A percentile compares a stretch with the other conserved stretches of the same genome.
Conservation (phyloP, 2,329 filamentous ascomycete species). For the Calycina herbarum region DNA sequence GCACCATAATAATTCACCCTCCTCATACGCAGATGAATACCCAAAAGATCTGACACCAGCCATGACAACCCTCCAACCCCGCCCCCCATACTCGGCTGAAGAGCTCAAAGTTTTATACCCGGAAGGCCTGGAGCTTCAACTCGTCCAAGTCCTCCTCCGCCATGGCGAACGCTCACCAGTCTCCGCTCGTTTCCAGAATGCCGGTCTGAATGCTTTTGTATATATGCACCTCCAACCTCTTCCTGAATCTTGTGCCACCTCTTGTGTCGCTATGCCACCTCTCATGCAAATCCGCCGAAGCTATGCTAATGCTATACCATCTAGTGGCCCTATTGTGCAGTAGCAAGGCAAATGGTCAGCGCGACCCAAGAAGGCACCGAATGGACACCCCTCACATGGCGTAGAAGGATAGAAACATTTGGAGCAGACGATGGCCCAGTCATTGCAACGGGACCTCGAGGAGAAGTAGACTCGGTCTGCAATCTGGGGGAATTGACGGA, state of each 20-base stretch:
- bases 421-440: slow-evolving; percentile 68
- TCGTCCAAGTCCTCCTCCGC: slow-evolving; percentile 83
- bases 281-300: background rate
- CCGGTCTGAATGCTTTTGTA: slow-evolving; percentile 57
- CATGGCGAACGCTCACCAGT: slow-evolving; percentile 85
- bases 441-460: slow-evolving; percentile 64
- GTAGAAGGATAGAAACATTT: slow-evolving; percentile 81
- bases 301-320: background rate
- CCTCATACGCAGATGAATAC: background rate
- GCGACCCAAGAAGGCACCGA: slow-evolving; percentile 53
- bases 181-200: slow-evolving; percentile 82
- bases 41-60: background rate
- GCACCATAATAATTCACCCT: background rate
- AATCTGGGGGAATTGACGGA: slow-evolving; percentile 77
- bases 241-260: background rate
- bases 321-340: slow-evolving; percentile 84
- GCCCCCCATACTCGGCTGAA: slow-evolving; percentile 73
- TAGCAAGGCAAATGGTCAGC: slow-evolving; percentile 68
- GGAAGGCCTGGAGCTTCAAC: slow-evolving; percentile 72
- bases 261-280: background rate
- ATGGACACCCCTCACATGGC: slow-evolving; percentile 50
- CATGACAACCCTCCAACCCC: slow-evolving; percentile 79
- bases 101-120: slow-evolving; percentile 85
- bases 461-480: slow-evolving; percentile 79
- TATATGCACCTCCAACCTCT: background rate